Percentiles rank a stretch among this genome's conserved stretches.
Conservation (phyloP, 768 basidiomycete species). For the Pisolithus marmoratus region DNA sequence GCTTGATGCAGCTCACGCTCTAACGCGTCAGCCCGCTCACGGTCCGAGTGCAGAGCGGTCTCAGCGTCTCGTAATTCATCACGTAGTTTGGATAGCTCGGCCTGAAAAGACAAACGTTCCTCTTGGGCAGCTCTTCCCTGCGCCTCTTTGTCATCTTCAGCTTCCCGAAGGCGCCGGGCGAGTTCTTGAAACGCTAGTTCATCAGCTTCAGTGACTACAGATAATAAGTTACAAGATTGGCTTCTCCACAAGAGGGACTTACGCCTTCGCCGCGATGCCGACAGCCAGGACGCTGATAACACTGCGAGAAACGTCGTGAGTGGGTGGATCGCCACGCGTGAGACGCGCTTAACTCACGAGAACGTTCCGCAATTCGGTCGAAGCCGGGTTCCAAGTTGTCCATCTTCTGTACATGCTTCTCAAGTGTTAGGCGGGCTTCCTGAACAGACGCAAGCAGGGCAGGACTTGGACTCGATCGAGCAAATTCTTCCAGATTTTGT, state of each 20-base stretch:
- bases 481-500: constrained; percentile 59
- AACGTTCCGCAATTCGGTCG: constrained; percentile 81
- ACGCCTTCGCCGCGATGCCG: constrained; percentile 68
- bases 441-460: constrained; percentile 50
- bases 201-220: constrained; percentile 64
- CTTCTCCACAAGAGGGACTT: constrained; percentile 26
- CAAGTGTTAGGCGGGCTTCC: constrained; percentile 56
- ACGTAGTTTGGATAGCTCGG: constrained; percentile 53
- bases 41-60: constrained; percentile 36
- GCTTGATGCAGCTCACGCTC: constrained; percentile 63
- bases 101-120: constrained; percentile 48
- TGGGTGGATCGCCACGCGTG: neutral
- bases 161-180: constrained; percentile 55
- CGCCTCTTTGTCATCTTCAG: constrained; percentile 50
- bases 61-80: constrained; percentile 37
- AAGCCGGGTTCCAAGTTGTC: constrained; percentile 76
- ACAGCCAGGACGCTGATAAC: constrained; percentile 67
- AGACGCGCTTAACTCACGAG: constrained; percentile 44
- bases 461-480: constrained; percentile 39
- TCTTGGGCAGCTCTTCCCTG: constrained; percentile 57
- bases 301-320: constrained; percentile 42
- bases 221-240: constrained; percentile 5
- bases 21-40: constrained; percentile 47
- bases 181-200: constrained; percentile 72
- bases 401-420: constrained; percentile 71